These are phyloP conservation scores for Parachaetomium inaequale DNA, from an alignment of 495 filamentous ascomycete species.

Conservation along the genomic window DNA sequence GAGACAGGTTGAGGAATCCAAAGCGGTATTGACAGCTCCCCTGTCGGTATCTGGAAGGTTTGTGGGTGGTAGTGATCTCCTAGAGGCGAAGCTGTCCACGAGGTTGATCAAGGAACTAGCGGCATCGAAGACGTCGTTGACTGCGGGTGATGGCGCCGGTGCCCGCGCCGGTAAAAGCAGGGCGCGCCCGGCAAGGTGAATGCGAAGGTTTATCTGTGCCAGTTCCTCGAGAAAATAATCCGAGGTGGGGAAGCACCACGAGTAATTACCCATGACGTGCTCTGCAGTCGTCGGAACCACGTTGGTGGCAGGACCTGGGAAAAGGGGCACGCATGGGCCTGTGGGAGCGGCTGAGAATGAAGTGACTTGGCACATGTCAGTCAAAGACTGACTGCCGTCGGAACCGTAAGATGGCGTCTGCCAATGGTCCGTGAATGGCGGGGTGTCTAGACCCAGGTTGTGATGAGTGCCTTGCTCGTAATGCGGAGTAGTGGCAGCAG, in stretches of 20 bases:
- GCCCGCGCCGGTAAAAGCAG: neutral
- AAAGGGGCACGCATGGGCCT: neutral
- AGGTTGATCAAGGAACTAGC: slow-evolving; percentile 20
- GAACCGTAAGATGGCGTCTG: neutral
- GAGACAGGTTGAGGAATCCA: slow-evolving; percentile 12
- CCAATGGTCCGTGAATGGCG: neutral
- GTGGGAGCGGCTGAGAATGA: neutral
- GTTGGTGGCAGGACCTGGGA: neutral
- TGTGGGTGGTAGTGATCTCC: neutral
- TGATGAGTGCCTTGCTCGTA: neutral
- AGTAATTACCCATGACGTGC: neutral
- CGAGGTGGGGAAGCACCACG: neutral
- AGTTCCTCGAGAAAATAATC: slow-evolving; percentile 19
- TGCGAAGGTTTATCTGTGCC: slow-evolving; percentile 14
- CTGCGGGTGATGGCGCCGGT: neutral
- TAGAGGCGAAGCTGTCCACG: slow-evolving; percentile 9
- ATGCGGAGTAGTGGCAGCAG: neutral
- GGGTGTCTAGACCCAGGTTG: neutral
- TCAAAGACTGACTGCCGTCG: neutral
- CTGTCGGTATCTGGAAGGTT: neutral
- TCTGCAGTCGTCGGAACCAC: neutral
- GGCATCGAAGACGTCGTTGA: slow-evolving; percentile 20
- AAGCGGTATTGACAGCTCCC: neutral
- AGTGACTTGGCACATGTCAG: neutral
- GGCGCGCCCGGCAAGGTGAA: slow-evolving; percentile 16